These are phyloP conservation scores for Xylariaceae sp. DNA, from an alignment of 2,329 filamentous ascomycete genomes.

Conservation along the genomic window DNA sequence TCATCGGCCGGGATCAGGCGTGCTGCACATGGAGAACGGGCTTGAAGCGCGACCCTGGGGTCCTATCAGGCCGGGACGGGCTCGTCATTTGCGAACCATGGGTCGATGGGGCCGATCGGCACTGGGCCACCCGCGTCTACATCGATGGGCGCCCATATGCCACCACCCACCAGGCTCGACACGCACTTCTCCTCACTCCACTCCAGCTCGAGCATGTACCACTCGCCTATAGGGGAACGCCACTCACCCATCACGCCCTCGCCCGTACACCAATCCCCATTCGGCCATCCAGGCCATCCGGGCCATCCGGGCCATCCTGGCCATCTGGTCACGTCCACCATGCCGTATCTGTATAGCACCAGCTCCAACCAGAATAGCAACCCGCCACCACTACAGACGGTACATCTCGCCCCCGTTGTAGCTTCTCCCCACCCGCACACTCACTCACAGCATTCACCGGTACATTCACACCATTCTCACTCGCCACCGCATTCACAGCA, in stretches of 20 bases:
- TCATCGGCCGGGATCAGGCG: slow-evolving; percentile 23
- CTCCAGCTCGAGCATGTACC: slow-evolving; percentile 23
- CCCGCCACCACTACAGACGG: slow-evolving; percentile 12
- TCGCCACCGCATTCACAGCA: too few species aligned
- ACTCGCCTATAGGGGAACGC: slow-evolving; percentile 23
- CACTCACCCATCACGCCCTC: slow-evolving; percentile 29
- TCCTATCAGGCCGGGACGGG: slow-evolving; percentile 21
- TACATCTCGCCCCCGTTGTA: slow-evolving; percentile 26
- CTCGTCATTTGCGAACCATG: slow-evolving; percentile 20
- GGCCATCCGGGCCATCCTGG: slow-evolving; percentile 14
- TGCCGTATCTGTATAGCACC: slow-evolving; percentile 25
- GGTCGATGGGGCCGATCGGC: slow-evolving; percentile 23
- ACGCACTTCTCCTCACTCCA: slow-evolving; percentile 28
- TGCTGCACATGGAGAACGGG: slow-evolving; percentile 26
- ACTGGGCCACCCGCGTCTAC: slow-evolving; percentile 25
- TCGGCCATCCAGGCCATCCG: slow-evolving; percentile 21
- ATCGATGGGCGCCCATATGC: slow-evolving; percentile 26
- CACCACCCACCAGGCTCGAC: slow-evolving; percentile 27
- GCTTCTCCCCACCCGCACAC: slow-evolving; percentile 18
- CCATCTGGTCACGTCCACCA: slow-evolving; percentile 20
- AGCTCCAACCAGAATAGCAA: slow-evolving; percentile 20
- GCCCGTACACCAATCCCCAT: slow-evolving; percentile 28
- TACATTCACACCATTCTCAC: too few species aligned
- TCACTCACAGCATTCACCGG: too few species aligned
- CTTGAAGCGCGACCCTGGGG: slow-evolving; percentile 25